Conservation (phyloP, 1,284 basidiomycete species). For the Austroboletus sp. region DNA sequence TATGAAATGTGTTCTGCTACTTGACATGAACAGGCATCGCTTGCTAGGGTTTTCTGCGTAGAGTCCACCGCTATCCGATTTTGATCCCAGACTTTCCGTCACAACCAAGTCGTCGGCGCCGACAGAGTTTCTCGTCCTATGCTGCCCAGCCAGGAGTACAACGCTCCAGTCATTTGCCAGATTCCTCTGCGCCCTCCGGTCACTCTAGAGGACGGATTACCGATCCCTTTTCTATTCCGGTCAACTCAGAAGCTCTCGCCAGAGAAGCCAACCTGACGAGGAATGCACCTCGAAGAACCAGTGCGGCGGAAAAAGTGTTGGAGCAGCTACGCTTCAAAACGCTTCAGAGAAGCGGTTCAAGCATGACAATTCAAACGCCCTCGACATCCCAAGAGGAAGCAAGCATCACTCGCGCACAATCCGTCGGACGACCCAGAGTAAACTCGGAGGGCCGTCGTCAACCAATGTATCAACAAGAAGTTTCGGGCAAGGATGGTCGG, state of each 20-base stretch:
- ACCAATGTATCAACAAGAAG: slow-evolving; percentile 23
- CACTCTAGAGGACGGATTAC: slow-evolving; percentile 32
- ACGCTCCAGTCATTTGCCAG: slow-evolving; percentile 21
- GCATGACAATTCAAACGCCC: slow-evolving; percentile 27
- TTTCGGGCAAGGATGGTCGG: slow-evolving; percentile 21
- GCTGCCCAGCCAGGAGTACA: slow-evolving; percentile 24
- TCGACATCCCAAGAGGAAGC: slow-evolving; percentile 17
- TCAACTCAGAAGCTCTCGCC: slow-evolving; percentile 28
- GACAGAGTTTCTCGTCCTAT: slow-evolving; percentile 38
- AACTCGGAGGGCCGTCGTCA: slow-evolving; percentile 29
- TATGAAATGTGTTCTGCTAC: slow-evolving; percentile 1
- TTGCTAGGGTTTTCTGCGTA: slow-evolving; percentile 78
- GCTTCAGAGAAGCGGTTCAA: slow-evolving; percentile 36
- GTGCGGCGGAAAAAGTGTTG: slow-evolving; percentile 53
- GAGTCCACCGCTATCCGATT: slow-evolving; percentile 90
- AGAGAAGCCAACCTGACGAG: slow-evolving; percentile 15
- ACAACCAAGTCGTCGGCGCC: slow-evolving; percentile 35
- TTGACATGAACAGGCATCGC: background rate
- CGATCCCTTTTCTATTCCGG: slow-evolving; percentile 21
- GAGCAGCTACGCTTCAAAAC: slow-evolving; percentile 52
- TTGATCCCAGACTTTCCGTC: slow-evolving; percentile 41
- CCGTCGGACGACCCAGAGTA: slow-evolving; percentile 23
- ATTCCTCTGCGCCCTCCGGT: slow-evolving; percentile 23
- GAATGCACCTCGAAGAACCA: slow-evolving; percentile 36
- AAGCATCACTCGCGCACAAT: slow-evolving; percentile 14